phyloP scores from a whole-genome alignment of 164 flowering plant genomes.

The Dillenia suffruticosa region DNA sequence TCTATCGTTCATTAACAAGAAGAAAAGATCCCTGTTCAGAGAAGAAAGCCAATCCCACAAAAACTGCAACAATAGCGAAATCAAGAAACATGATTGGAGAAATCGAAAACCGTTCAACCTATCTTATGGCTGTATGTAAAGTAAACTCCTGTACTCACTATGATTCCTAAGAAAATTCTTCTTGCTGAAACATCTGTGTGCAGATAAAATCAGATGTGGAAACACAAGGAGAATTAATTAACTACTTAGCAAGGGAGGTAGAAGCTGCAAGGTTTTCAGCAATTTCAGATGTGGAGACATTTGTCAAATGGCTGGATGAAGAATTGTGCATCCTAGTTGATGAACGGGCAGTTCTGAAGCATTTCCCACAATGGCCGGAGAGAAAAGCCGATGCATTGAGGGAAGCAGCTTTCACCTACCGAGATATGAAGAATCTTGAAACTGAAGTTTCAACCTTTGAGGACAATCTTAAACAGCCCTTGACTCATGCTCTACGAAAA shows the following conservation, averaged over 20 bases:
- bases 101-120: slow-evolving; percentile 71
- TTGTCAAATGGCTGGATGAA: slow-evolving; percentile 72
- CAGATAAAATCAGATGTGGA: slow-evolving; percentile 71
- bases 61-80: slow-evolving; percentile 19
- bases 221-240: slow-evolving; percentile 51
- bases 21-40: slow-evolving; percentile 31
- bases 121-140: slow-evolving; percentile 62
- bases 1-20: slow-evolving; percentile 58
- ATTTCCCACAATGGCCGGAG: slow-evolving; percentile 84
- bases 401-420: slow-evolving; percentile 71
- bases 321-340: slow-evolving; percentile 66
- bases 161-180: neutral
- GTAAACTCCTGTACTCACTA: neutral
- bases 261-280: slow-evolving; percentile 41
- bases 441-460: slow-evolving; percentile 38
- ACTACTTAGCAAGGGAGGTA: slow-evolving; percentile 47
- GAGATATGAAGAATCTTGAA: slow-evolving; percentile 60
- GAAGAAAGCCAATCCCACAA: slow-evolving; percentile 23
- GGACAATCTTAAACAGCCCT: slow-evolving; percentile 46
- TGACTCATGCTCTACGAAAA: slow-evolving; percentile 33
- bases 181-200: neutral
- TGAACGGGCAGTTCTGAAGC: slow-evolving; percentile 85
- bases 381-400: slow-evolving; percentile 70
- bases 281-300: slow-evolving; percentile 62
- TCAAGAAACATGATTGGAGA: slow-evolving; percentile 78